Conservation (phyloP, 2,329 filamentous ascomycete genomes). For the Pseudogymnoascus sp. region DNA sequence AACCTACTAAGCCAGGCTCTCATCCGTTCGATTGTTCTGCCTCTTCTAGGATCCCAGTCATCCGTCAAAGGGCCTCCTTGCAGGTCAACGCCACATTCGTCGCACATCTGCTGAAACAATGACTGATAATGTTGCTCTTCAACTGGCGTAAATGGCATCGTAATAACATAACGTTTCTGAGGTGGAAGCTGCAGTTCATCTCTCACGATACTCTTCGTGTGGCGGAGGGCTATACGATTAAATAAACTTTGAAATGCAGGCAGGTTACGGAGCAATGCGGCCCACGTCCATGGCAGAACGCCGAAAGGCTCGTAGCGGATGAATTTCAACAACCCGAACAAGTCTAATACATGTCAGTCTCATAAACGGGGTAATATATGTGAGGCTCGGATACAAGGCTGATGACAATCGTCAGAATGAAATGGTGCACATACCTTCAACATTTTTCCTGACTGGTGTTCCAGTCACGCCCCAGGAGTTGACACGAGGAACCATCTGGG, state of each 20-base stretch:
- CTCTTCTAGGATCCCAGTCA: slow-evolving; percentile 49
- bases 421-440: slow-evolving; percentile 32
- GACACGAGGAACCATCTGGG: slow-evolving; percentile 68
- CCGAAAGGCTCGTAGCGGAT: slow-evolving; percentile 71
- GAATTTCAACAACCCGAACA: slow-evolving; percentile 75
- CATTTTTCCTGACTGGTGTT: slow-evolving; percentile 75
- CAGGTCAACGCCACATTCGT: slow-evolving; percentile 56
- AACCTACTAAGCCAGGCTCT: slow-evolving; percentile 68
- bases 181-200: slow-evolving; percentile 70
- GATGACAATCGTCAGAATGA: background rate
- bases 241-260: slow-evolving; percentile 63
- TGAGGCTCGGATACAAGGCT: background rate
- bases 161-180: slow-evolving; percentile 81
- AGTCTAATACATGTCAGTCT: slow-evolving; percentile 42
- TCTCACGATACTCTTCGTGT: slow-evolving; percentile 75
- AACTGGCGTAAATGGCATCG: slow-evolving; percentile 79
- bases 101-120: slow-evolving; percentile 67
- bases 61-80: slow-evolving; percentile 53
- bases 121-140: slow-evolving; percentile 84
- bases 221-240: slow-evolving; percentile 63
- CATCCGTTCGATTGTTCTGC: slow-evolving; percentile 58
- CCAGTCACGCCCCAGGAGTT: slow-evolving; percentile 92
- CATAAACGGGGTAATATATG: background rate
- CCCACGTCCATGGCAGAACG: slow-evolving; percentile 20
- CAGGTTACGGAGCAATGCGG: slow-evolving; percentile 38